Percentiles rank a stretch among this genome's conserved stretches.
These are phyloP conservation scores for Plasmodium falciparum DNA, from an alignment of 169 alveolate genomes.

Conservation along the genomic window DNA sequence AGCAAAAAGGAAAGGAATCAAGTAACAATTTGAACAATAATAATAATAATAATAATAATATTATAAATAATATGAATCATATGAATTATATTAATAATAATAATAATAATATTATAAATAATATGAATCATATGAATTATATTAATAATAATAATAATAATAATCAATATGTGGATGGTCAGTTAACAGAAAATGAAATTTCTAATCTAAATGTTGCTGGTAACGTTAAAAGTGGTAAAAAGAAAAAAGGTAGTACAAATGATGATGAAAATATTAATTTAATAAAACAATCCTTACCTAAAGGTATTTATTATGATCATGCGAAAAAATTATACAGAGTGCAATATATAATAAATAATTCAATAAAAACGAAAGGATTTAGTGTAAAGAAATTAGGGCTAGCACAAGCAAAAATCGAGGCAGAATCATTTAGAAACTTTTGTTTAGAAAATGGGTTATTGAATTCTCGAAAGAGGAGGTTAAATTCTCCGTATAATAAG, in stretches of 20 bases:
- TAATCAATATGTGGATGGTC: not conserved
- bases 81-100: not conserved
- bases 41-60: not conserved
- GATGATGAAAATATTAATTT: slow-evolving; percentile 27
- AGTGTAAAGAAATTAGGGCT: slow-evolving; percentile 72
- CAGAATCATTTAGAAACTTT: slow-evolving; percentile 68
- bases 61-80: not conserved
- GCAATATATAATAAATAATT: slow-evolving; percentile 54
- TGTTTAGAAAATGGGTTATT: slow-evolving; percentile 68
- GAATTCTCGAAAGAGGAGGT: slow-evolving; percentile 50
- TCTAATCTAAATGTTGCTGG: not conserved
- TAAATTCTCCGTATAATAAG: slow-evolving; percentile 64
- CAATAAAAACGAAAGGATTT: slow-evolving; percentile 75
- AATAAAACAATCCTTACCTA: slow-evolving; percentile 56
- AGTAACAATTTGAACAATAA: not conserved
- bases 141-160: not conserved
- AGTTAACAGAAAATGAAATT: slow-evolving; percentile 8
- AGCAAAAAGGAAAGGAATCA: slow-evolving; percentile 1
- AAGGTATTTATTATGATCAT: slow-evolving; percentile 74
- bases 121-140: not conserved
- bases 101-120: not conserved
- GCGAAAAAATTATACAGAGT: slow-evolving; percentile 70
- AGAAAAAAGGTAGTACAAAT: not conserved
- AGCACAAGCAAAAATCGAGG: slow-evolving; percentile 66
- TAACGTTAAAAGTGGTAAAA: slow-evolving; percentile 13